phyloP scores from a whole-genome alignment of 768 basidiomycete species.

The Plicaturopsis crispa region DNA sequence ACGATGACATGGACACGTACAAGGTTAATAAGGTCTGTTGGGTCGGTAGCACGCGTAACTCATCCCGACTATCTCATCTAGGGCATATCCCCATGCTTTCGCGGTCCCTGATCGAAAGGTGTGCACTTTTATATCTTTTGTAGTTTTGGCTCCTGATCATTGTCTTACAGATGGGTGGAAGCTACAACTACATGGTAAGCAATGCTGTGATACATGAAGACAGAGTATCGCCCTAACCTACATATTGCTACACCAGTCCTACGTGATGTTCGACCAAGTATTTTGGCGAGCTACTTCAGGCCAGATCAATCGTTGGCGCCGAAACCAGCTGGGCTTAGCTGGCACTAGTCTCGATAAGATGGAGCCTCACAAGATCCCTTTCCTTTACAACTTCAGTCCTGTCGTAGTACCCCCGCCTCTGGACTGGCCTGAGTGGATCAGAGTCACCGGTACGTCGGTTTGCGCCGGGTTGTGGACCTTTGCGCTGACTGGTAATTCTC shows the following conservation, averaged over 20 bases:
- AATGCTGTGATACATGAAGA: background rate
- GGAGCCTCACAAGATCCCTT: constrained; percentile 96
- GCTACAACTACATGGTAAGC: constrained; percentile 95
- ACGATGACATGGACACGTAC: constrained; percentile 99
- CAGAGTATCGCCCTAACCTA: background rate
- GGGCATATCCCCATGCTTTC: constrained; percentile 96
- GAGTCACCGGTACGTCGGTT: constrained; percentile 61
- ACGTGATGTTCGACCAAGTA: constrained; percentile 96
- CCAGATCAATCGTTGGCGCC: constrained; percentile 92
- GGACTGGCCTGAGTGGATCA: constrained; percentile 99
- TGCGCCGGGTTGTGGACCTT: background rate
- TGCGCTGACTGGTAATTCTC: constrained; percentile 5
- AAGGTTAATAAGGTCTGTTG: constrained; percentile 34
- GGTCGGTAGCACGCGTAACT: background rate
- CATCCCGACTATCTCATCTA: constrained; percentile 17
- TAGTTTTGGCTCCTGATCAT: background rate
- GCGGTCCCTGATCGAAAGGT: constrained; percentile 96
- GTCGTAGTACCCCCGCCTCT: constrained; percentile 85
- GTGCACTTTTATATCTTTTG: constrained; percentile 8
- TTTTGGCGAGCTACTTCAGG: constrained; percentile 95
- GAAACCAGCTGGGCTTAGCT: constrained; percentile 64
- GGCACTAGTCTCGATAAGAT: constrained; percentile 89
- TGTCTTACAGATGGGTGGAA: constrained; percentile 73
- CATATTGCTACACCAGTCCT: constrained; percentile 67
- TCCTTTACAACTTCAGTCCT: constrained; percentile 96